Conservation (phyloP, 2,329 filamentous ascomycete species). For the Diaporthe aspalathi region DNA sequence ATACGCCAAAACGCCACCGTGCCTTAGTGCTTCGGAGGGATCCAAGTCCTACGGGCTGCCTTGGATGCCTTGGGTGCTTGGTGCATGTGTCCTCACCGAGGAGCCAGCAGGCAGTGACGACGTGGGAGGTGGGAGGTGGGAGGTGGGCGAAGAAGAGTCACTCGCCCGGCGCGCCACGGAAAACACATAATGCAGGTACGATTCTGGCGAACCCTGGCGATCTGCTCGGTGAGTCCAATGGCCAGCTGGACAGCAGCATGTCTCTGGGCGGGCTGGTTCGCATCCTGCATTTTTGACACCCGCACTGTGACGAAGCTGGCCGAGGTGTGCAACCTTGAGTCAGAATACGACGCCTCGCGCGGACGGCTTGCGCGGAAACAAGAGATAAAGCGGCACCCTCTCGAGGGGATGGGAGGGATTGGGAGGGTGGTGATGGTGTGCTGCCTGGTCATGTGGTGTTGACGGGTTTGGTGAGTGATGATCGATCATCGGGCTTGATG, state of each 20-base stretch:
- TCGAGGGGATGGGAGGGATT: neutral
- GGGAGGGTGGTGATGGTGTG: conserved; percentile 39
- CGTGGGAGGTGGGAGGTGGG: too few species aligned
- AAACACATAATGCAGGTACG: conserved; percentile 40
- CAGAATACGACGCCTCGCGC: conserved; percentile 26
- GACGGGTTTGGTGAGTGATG: conserved; percentile 6
- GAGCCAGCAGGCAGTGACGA: conserved; percentile 30
- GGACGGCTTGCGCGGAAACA: conserved; percentile 37
- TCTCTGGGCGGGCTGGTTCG: neutral
- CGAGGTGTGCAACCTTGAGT: conserved; percentile 32
- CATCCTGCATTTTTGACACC: neutral
- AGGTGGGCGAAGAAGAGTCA: conserved; percentile 34
- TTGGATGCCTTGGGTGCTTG: neutral
- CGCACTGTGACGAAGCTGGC: neutral
- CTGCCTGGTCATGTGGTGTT: conserved; percentile 36
- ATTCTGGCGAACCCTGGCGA: conserved; percentile 25
- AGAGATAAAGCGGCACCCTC: conserved; percentile 10
- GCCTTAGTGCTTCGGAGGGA: conserved; percentile 15
- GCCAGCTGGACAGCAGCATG: conserved; percentile 18
- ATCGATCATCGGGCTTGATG: conserved; percentile 4
- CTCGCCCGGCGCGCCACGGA: conserved; percentile 31
- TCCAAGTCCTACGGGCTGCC: conserved; percentile 12
- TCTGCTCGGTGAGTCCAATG: conserved; percentile 21
- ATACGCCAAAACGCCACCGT: conserved; percentile 20
- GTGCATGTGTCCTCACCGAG: conserved; percentile 10